phyloP scores from a whole-genome alignment of 2,329 filamentous ascomycete genomes.

The Exophiala xenobiotica region DNA sequence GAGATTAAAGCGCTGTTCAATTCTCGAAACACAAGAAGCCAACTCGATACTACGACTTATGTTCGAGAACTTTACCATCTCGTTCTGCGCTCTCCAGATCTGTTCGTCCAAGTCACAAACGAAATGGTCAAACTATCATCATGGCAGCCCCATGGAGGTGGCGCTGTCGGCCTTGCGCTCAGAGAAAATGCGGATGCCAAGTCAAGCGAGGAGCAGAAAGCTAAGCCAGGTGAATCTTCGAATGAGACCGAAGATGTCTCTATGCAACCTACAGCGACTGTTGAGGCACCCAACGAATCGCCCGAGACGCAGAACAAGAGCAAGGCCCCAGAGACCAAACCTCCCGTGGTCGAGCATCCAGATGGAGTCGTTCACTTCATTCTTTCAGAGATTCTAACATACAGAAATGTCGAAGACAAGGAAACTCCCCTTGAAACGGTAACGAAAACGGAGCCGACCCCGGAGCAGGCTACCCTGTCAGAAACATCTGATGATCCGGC shows the following conservation, averaged over 20 bases:
- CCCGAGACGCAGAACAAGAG: slow-evolving; percentile 32
- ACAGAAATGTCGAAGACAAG: slow-evolving; percentile 88
- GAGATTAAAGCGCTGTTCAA: slow-evolving; percentile 82
- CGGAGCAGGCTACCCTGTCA: slow-evolving; percentile 44
- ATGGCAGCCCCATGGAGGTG: slow-evolving; percentile 22
- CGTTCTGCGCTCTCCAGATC: slow-evolving; percentile 74
- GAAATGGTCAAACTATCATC: slow-evolving; percentile 70
- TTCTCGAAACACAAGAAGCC: slow-evolving; percentile 50
- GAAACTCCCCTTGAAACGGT: slow-evolving; percentile 46
- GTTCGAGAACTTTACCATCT: slow-evolving; percentile 75
- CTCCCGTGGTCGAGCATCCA: slow-evolving; percentile 83
- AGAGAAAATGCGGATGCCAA: slow-evolving; percentile 47
- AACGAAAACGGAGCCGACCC: slow-evolving; percentile 37
- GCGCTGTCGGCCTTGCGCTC: slow-evolving; percentile 16
- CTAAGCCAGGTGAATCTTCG: slow-evolving; percentile 22
- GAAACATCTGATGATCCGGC: slow-evolving; percentile 24
- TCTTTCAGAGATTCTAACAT: slow-evolving; percentile 85
- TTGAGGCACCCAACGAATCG: slow-evolving; percentile 27
- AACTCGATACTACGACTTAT: slow-evolving; percentile 69
- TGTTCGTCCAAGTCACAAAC: slow-evolving; percentile 85
- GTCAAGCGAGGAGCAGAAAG: slow-evolving; percentile 35
- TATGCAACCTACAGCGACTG: slow-evolving; percentile 24
- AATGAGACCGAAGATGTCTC: slow-evolving; percentile 2
- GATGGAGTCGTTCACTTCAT: slow-evolving; percentile 96
- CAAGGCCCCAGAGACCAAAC: slow-evolving; percentile 70